A percentile compares a stretch with the other conserved stretches of the same genome.
These are phyloP conservation scores for Trapa bicornis DNA, from an alignment of 345 rosid species.

Conservation along the genomic window DNA sequence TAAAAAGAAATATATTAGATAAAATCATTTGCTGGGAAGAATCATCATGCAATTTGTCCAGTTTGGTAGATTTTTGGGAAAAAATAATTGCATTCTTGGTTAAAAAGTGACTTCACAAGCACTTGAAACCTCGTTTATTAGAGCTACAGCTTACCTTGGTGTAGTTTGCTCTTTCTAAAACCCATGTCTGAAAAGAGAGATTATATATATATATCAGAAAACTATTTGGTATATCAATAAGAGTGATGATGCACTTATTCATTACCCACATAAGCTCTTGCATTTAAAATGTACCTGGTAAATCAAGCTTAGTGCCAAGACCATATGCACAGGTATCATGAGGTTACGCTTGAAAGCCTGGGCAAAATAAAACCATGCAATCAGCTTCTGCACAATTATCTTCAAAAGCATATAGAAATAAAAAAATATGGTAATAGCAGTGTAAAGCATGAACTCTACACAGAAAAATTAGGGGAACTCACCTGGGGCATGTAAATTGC, in stretches of 20 bases:
- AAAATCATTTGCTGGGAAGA: neutral
- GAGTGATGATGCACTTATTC: neutral
- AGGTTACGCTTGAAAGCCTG: constrained; percentile 70
- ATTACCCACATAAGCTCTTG: constrained; percentile 1
- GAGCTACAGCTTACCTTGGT: constrained; percentile 45
- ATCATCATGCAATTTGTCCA: neutral
- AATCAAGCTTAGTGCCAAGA: constrained; percentile 58
- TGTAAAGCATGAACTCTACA: neutral
- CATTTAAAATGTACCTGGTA: constrained; percentile 51
- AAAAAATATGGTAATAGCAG: neutral
- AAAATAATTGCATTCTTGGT: neutral
- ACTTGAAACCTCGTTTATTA: neutral
- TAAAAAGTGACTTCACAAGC: neutral
- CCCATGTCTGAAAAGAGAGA: constrained; percentile 44
- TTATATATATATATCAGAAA: neutral
- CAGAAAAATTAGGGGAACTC: constrained; percentile 7
- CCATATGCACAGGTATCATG: constrained; percentile 70
- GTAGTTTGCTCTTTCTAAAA: constrained; percentile 65
- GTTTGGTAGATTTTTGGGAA: neutral
- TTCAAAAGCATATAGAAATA: neutral
- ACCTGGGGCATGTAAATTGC: constrained; percentile 94
- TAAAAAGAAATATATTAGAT: neutral
- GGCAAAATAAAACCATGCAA: neutral
- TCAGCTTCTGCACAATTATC: neutral
- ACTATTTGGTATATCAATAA: neutral